Evolutionary conservation across 2,329 filamentous ascomycete species (phyloP).

Genomic region (Onygenales sp.): DNA sequence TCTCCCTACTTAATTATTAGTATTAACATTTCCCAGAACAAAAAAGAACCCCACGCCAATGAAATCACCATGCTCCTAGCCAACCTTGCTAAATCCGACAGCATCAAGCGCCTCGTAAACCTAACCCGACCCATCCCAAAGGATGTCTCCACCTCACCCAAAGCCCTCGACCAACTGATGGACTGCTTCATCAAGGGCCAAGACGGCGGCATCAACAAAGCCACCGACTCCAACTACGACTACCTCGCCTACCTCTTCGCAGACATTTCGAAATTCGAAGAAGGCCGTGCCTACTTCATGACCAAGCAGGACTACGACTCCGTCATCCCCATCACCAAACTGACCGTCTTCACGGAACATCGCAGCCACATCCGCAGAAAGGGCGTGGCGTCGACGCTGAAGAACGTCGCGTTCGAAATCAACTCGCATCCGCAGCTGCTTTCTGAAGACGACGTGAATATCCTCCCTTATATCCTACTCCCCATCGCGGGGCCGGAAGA

Average conservation of each 20-base stretch:
- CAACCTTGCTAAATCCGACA: slow-evolving; percentile 76
- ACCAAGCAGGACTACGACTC: slow-evolving; percentile 65
- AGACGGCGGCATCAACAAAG: slow-evolving; percentile 69
- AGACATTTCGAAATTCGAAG: slow-evolving; percentile 73
- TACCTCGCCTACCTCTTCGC: slow-evolving; percentile 93
- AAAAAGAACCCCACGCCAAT: slow-evolving; percentile 70
- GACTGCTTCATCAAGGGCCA: slow-evolving; percentile 94
- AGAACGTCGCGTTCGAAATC: slow-evolving; percentile 83
- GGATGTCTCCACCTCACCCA: slow-evolving; percentile 60
- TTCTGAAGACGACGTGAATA: slow-evolving; percentile 61
- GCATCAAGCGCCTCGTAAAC: slow-evolving; percentile 57
- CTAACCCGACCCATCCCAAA: slow-evolving; percentile 60
- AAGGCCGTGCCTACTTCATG: slow-evolving; percentile 67
- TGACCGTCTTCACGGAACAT: slow-evolving; percentile 92
- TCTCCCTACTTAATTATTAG: slow-evolving; percentile 1
- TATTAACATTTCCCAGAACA: slow-evolving; percentile 17
- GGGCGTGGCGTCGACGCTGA: slow-evolving; percentile 93
- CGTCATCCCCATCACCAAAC: slow-evolving; percentile 81
- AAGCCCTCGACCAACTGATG: slow-evolving; percentile 80
- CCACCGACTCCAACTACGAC: slow-evolving; percentile 55
- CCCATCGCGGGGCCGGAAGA: slow-evolving; percentile 84
- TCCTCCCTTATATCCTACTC: slow-evolving; percentile 80
- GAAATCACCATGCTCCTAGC: slow-evolving; percentile 84
- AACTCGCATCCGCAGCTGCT: slow-evolving; percentile 62
- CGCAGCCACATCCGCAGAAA: slow-evolving; percentile 71